phyloP scores from a whole-genome alignment of 306 rosid genomes.

The Acacia crassicarpa region DNA sequence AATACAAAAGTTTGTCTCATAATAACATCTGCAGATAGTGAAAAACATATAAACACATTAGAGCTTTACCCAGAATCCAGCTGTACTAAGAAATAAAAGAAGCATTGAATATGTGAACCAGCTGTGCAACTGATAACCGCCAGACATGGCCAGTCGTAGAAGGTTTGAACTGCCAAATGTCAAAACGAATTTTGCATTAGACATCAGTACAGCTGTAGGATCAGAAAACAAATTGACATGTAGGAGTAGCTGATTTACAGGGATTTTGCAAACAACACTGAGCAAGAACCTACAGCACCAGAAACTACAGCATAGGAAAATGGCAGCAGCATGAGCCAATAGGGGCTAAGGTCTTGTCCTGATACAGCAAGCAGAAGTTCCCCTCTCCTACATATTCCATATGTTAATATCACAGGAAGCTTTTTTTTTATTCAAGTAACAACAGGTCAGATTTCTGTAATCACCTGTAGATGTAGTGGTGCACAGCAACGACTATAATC shows the following conservation, averaged over 20 bases:
- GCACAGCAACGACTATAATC: conserved; percentile 71
- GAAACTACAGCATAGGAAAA: conserved; percentile 97
- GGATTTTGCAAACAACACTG: conserved; percentile 97
- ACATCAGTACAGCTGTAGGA: conserved; percentile 10
- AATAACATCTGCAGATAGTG: conserved; percentile 2
- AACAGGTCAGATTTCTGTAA: conserved; percentile 23
- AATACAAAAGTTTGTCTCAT: not conserved
- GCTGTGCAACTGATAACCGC: conserved; percentile 84
- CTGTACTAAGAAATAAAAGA: conserved; percentile 92
- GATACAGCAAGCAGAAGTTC: conserved; percentile 64
- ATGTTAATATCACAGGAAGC: conserved; percentile 21
- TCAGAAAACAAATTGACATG: conserved; percentile 25
- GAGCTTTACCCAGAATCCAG: conserved; percentile 95
- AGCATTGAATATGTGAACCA: conserved; percentile 96
- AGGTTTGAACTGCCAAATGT: conserved; percentile 76
- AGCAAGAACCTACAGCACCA: conserved; percentile 97
- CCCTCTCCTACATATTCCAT: conserved; percentile 73
- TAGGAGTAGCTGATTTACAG: conserved; percentile 67
- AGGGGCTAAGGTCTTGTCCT: conserved; percentile 81
- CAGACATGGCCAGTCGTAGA: conserved; percentile 84
- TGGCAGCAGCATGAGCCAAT: conserved; percentile 88
- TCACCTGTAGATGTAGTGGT: conserved; percentile 86
- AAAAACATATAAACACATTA: not conserved
- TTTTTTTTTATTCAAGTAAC: conserved; percentile 1
- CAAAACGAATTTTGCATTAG: conserved; percentile 27